These are phyloP conservation scores for Colletotrichum coccodes DNA, from an alignment of 2,329 filamentous ascomycete species.

Conservation along the genomic window DNA sequence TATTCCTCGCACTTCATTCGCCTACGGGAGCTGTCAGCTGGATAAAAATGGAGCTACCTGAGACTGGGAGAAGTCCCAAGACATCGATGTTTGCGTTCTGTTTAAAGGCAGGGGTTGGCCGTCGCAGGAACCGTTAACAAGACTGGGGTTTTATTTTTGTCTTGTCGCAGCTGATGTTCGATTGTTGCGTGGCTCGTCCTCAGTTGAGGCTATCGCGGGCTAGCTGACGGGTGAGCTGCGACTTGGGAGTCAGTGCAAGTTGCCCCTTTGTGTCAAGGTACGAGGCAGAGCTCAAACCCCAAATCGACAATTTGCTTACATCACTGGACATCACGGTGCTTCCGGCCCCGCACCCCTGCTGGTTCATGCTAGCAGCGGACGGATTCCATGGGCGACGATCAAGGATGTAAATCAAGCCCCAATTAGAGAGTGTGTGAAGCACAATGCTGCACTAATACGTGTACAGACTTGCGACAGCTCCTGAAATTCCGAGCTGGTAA, in stretches of 20 bases:
- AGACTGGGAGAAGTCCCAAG: neutral
- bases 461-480: neutral
- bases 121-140: neutral
- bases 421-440: neutral
- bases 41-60: neutral
- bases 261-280: neutral
- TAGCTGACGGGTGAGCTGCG: neutral
- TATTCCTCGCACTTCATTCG: neutral
- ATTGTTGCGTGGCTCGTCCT: neutral
- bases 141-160: neutral
- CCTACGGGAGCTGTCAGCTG: neutral
- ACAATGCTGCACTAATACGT: neutral
- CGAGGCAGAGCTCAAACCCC: neutral
- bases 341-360: neutral
- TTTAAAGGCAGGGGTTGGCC: neutral
- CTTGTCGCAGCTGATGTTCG: neutral
- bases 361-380: neutral
- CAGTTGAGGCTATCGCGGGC: neutral
- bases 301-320: neutral
- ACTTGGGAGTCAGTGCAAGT: neutral
- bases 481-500: neutral
- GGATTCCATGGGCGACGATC: neutral
- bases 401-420: neutral
- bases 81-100: neutral
- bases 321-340: neutral